A percentile compares a stretch with the other conserved stretches of the same genome.
phyloP scores from a whole-genome alignment of 371 early-diverging fungal genomes.

The Fennellomyces sp. region DNA sequence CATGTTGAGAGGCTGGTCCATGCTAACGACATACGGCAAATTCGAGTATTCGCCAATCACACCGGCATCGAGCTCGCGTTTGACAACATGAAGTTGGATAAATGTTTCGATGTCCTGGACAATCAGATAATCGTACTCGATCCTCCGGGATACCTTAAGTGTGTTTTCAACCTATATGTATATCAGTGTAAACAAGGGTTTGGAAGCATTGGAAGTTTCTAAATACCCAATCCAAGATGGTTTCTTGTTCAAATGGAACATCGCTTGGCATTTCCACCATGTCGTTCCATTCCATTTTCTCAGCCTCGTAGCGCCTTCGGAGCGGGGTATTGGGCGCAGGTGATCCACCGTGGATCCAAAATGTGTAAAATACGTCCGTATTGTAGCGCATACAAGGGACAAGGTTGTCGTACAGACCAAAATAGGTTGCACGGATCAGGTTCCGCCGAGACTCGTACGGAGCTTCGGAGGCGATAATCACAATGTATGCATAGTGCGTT shows the following conservation, averaged over 20 bases:
- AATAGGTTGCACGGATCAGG: conserved; percentile 51
- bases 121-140: conserved; percentile 37
- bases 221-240: conserved; percentile 36
- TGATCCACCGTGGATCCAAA: conserved; percentile 52
- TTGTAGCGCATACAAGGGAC: conserved; percentile 46
- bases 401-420: conserved; percentile 55
- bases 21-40: conserved; percentile 21
- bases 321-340: conserved; percentile 31
- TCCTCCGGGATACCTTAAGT: conserved; percentile 5
- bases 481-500: conserved; percentile 42
- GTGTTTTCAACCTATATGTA: conserved; percentile 20
- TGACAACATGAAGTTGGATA: conserved; percentile 23
- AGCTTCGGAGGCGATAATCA: conserved; percentile 53
- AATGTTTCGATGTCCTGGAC: conserved; percentile 44
- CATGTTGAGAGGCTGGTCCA: conserved; percentile 24
- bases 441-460: conserved; percentile 34
- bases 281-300: conserved; percentile 62
- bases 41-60: conserved; percentile 30
- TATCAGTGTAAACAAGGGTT: background rate
- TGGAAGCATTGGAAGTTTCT: too few relatives aligned
- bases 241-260: conserved; percentile 28
- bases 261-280: conserved; percentile 21
- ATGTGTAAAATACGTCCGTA: conserved; percentile 46
- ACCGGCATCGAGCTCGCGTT: conserved; percentile 24
- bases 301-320: conserved; percentile 46